These are phyloP conservation scores for Nymphaea thermarum DNA, from an alignment of 164 flowering plant species.

Conservation along the genomic window DNA sequence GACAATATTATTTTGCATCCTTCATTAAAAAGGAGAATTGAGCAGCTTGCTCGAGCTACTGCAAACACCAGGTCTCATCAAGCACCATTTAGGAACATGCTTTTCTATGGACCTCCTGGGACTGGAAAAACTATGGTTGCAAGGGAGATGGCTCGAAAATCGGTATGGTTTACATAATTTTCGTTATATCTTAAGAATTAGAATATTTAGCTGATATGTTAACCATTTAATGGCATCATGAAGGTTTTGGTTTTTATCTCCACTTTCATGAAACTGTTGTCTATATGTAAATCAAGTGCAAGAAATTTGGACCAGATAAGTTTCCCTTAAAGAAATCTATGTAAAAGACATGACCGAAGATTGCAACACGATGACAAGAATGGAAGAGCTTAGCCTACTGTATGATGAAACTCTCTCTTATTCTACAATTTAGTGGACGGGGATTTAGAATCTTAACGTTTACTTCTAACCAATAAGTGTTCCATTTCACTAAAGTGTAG, in stretches of 20 bases:
- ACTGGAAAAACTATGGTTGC: slow-evolving; percentile 99
- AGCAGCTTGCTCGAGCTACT: slow-evolving; percentile 91
- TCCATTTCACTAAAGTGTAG: too few relatives aligned
- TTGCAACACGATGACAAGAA: too few relatives aligned
- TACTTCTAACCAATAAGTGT: background rate
- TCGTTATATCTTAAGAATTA: background rate
- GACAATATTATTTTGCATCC: slow-evolving; percentile 73
- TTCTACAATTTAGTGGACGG: background rate
- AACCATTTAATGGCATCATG: background rate
- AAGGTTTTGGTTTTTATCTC: background rate
- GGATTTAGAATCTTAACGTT: background rate
- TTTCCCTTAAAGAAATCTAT: too few relatives aligned
- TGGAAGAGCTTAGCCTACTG: background rate
- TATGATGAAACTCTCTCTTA: background rate
- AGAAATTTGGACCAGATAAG: background rate
- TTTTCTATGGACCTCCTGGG: slow-evolving; percentile 98
- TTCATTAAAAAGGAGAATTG: slow-evolving; percentile 72
- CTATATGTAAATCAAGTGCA: background rate
- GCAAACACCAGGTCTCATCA: slow-evolving; percentile 80
- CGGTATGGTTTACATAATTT: slow-evolving; percentile 33
- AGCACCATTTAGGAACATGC: slow-evolving; percentile 98
- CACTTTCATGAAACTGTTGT: background rate
- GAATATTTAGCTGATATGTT: background rate
- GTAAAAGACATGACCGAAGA: too few relatives aligned
- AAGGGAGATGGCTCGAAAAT: slow-evolving; percentile 83